Evolutionary conservation across 345 rosid genomes (phyloP).

Genomic region (Anacardium occidentale): DNA sequence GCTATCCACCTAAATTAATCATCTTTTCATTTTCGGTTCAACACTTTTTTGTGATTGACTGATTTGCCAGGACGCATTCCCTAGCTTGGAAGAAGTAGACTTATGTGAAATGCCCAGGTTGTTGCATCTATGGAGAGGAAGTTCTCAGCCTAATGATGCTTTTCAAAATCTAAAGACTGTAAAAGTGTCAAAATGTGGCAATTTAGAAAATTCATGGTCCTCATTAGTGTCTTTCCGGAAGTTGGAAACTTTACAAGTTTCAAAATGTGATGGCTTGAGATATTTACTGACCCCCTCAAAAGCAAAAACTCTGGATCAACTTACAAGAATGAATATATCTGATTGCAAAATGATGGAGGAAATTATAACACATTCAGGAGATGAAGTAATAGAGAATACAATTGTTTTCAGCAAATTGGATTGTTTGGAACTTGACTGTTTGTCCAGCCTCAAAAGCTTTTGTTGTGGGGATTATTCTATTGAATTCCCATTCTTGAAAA

Average conservation of each 20-base stretch:
- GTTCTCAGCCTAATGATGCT: not conserved
- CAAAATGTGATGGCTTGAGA: not conserved
- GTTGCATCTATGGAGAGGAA: not conserved
- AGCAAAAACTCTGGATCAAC: not conserved
- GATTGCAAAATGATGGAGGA: not conserved
- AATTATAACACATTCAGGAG: not conserved
- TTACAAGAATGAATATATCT: too few species aligned
- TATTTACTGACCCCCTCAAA: too few species aligned
- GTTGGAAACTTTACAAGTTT: not conserved
- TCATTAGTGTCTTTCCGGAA: not conserved
- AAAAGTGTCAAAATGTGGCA: not conserved
- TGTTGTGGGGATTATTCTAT: not conserved
- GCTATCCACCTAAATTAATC: too few species aligned
- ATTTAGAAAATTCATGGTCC: slow-evolving; percentile 9
- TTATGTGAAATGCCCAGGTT: not conserved
- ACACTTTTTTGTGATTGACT: not conserved
- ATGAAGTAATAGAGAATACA: not conserved
- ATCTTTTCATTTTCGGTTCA: not conserved
- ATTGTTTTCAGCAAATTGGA: not conserved
- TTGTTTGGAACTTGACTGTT: not conserved
- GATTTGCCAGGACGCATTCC: not conserved
- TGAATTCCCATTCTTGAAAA: not conserved
- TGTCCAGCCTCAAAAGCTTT: not conserved
- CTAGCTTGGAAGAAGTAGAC: not conserved
- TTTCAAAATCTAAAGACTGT: not conserved